phyloP scores from a whole-genome alignment of 2,329 filamentous ascomycete genomes.

The Trichoderma sp. region DNA sequence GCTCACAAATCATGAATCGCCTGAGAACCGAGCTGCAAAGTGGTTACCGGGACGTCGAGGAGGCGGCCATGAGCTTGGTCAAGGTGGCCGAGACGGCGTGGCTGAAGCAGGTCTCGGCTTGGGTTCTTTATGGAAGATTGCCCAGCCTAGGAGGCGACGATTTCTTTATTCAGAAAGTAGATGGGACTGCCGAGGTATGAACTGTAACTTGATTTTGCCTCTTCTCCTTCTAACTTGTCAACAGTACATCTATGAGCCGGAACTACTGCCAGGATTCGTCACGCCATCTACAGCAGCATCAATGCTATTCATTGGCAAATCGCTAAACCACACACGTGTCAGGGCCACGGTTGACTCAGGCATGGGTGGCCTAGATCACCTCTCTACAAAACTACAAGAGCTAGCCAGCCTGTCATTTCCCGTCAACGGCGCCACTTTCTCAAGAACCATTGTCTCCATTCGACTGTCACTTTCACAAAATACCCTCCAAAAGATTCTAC shows the following conservation, averaged over 20 bases:
- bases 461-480: conserved; percentile 81
- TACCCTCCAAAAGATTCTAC: conserved; percentile 78
- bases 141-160: conserved; percentile 77
- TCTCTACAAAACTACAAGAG: conserved; percentile 68
- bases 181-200: conserved; percentile 46
- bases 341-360: conserved; percentile 49
- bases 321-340: conserved; percentile 77
- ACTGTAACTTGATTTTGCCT: neutral
- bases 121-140: conserved; percentile 85
- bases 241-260: conserved; percentile 59
- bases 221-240: neutral
- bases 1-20: conserved; percentile 74
- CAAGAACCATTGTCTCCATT: conserved; percentile 72
- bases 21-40: conserved; percentile 78
- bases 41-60: conserved; percentile 84
- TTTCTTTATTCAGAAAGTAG: conserved; percentile 72
- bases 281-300: conserved; percentile 72
- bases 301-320: conserved; percentile 88
- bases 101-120: conserved; percentile 86
- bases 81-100: conserved; percentile 82
- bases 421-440: conserved; percentile 70
- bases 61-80: conserved; percentile 72
- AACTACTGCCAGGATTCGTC: conserved; percentile 78
- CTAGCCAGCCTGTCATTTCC: conserved; percentile 72
- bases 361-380: conserved; percentile 57